Base-by-base conservation (phyloP, 768 basidiomycete species). In the Mrakia blollopis region DNA sequence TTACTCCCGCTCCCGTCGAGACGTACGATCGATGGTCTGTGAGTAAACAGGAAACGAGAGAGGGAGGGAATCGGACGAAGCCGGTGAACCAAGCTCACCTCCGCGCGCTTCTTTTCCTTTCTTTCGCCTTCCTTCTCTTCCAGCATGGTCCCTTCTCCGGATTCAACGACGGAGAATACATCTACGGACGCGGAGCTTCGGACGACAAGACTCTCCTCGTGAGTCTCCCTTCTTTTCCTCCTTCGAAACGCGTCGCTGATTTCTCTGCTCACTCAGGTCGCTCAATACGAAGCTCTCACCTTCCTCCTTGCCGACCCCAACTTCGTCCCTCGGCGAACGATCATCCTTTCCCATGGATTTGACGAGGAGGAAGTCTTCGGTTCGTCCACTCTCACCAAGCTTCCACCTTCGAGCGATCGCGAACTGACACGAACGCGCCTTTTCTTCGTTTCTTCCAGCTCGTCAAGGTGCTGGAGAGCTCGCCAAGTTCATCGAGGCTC, bases 341-440 rank as follows among this genome's bases (percentile, higher is more conserved):
- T 74, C 73, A 81, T 83, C 73, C 79, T 83, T 50, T 79, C 81
- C 16, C 81, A 81, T 60, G 82, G 82, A 0, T 79, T 80, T 54
- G 83, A 83, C 72, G 83, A 83, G 67, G 83, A 83, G 73, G 83
- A 83, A 73, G 82, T 82, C 32, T 81, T 80, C 47, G 80, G 47
- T 50, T 50, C 47, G 47, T 50, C 11, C 11, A 11, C 11, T 44
- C 44, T 47, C 44, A 10, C 44, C 44, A 5, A 41, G 39, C 11
- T 41, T 41, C 39, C 39, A n/a, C 11, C 9, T 47, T 47, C 9
- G 44, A 9, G 9, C 44, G 14, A 47, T 9, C 44, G 8, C 44
- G 44, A 47, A 47, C 44, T 47, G 44, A 47, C 44, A 9, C 14
- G 9, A 7, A 10, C 44, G 44, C 44, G 7, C 44, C 2, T 47